phyloP scores from a whole-genome alignment of 2,329 filamentous ascomycete species.

The Emericellopsis cladophorae region DNA sequence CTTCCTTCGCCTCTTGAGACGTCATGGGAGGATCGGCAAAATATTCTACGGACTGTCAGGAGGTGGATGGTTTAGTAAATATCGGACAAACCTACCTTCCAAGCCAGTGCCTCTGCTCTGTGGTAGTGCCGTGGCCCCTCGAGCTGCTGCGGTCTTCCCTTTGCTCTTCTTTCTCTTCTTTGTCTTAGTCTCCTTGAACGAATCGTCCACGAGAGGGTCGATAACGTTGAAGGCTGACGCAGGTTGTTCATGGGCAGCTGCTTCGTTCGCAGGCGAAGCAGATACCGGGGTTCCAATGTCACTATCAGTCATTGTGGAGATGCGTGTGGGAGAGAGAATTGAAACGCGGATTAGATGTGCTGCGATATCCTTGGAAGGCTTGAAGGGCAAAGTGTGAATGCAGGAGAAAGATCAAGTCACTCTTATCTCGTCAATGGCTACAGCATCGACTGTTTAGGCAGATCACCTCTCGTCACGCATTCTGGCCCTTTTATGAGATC shows the following conservation, averaged over 20 bases:
- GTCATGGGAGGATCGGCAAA: constrained; percentile 72
- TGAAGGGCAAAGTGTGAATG: too few species aligned
- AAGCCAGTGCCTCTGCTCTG: constrained; percentile 50
- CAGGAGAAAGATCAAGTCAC: too few species aligned
- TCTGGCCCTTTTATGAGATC: too few species aligned
- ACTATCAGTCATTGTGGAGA: not conserved
- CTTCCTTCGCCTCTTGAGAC: constrained; percentile 51
- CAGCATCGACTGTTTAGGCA: too few species aligned
- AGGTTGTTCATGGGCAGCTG: not conserved
- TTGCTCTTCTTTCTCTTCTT: not conserved
- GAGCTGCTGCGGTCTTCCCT: constrained; percentile 3
- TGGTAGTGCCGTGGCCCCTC: constrained; percentile 26
- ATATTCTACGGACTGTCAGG: constrained; percentile 35
- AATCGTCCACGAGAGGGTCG: not conserved
- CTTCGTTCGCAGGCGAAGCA: not conserved
- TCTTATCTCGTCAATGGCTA: too few species aligned
- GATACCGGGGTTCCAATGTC: not conserved
- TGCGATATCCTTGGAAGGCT: too few species aligned
- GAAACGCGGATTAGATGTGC: too few species aligned
- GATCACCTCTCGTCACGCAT: too few species aligned
- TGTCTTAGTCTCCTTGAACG: not conserved
- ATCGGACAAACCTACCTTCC: constrained; percentile 34
- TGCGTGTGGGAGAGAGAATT: not conserved
- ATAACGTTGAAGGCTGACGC: not conserved
- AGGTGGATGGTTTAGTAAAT: not conserved